Percentiles rank a stretch among this genome's conserved stretches.
Evolutionary conservation across 257 asterid genomes (phyloP).

Genomic region (Fraxinus americana): DNA sequence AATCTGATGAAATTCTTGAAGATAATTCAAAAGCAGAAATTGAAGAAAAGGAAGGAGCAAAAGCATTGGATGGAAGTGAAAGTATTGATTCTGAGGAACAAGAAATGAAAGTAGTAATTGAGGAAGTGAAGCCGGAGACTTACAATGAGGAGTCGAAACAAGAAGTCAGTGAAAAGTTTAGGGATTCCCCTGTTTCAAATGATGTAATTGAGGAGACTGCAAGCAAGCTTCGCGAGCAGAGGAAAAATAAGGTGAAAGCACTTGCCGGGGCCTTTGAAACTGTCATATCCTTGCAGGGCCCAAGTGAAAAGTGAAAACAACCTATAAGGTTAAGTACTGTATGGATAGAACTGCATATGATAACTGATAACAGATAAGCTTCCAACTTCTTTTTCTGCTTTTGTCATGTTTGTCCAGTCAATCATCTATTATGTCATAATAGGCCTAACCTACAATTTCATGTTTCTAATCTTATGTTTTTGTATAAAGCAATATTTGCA

Average conservation of each 20-base stretch:
- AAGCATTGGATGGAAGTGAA: slow-evolving; percentile 8
- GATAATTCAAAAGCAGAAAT: slow-evolving; percentile 28
- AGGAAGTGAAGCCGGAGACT: slow-evolving; percentile 26
- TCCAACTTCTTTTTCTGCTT: no score
- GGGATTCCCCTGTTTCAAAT: slow-evolving; percentile 50
- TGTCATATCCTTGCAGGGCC: slow-evolving; percentile 61
- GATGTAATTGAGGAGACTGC: slow-evolving; percentile 73
- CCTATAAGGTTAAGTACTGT: not conserved
- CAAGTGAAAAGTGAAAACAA: slow-evolving; percentile 45
- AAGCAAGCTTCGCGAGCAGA: slow-evolving; percentile 60
- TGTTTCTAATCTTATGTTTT: not conserved
- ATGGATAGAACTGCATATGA: no score
- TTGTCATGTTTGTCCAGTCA: not conserved
- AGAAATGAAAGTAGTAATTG: slow-evolving; percentile 16
- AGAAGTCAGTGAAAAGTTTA: slow-evolving; percentile 35
- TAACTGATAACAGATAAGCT: not conserved
- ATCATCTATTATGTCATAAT: not conserved
- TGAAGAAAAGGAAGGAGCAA: slow-evolving; percentile 19
- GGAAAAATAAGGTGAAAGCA: slow-evolving; percentile 71
- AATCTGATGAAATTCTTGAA: slow-evolving; percentile 28
- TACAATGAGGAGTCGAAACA: slow-evolving; percentile 12
- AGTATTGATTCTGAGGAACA: slow-evolving; percentile 14
- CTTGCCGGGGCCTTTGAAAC: slow-evolving; percentile 86
- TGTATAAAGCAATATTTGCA: not conserved
- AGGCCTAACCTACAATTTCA: not conserved